Base-by-base conservation (phyloP, 257 asterid genomes). In the Paraleonurus japonicus region DNA sequence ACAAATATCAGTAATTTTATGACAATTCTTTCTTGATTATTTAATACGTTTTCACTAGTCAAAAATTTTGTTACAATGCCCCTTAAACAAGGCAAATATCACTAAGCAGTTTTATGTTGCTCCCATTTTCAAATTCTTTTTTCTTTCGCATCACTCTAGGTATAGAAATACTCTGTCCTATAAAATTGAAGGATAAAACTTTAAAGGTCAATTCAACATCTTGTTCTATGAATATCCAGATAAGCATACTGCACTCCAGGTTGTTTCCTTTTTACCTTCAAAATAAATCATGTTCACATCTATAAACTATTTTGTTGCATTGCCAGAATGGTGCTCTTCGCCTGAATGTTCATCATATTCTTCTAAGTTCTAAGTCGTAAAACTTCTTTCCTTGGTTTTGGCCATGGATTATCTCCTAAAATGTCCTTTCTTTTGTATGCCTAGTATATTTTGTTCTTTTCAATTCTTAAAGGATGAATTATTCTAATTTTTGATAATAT, bases 401-500 rank as follows among this genome's bases (percentile, higher is more conserved):
- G 17, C 28, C 65, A 33, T 72, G 30, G 8, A 28, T 30, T 37
- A 37, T 51, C 35, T 63, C 70, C 70, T 26, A 57, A 59, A 59
- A 16, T 73, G 5, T 8, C 24, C 51, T n/a, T 51, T 58, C 6
- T 5, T 27, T 15, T 55, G 16, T 62, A 19, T 70, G 27, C 27
- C 28, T 43, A n/a, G 19, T 16, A 47, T 47, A n/a, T 47, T 5
- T 16, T 30, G 33, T 8, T 66, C 24, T 7, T 12, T 58, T 30
- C 43, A 7, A 20, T 71, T 73, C 17, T 51, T 26, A 13, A 55
- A n/a, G 39, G 39, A 48, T 72, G 10, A 47, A 12, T 16, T 15
- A 48, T 30, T 66, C 65, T 70, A 28, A 48, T 70, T 17, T 72
- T 65, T 55, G 27, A 26, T 53, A 41, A 70, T 71, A 24, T 71